Conservation (phyloP, 768 basidiomycete genomes). For the Amanita phalloides region DNA sequence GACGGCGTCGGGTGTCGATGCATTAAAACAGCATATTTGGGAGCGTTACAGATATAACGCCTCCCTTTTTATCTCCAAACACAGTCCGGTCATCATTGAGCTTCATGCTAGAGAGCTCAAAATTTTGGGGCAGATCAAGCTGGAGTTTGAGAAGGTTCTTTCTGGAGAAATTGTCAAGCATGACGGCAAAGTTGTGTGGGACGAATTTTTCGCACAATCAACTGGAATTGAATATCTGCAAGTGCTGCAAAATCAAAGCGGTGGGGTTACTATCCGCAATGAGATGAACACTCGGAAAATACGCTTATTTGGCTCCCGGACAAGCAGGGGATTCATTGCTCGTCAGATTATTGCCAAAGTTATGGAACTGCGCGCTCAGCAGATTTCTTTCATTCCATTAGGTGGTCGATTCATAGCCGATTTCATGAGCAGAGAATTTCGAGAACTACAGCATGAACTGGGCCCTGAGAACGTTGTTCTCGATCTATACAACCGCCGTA, state of each 20-base stretch:
- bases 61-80: constrained; percentile 15
- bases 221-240: constrained; percentile 35
- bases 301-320: constrained; percentile 41
- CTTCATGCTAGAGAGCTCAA: constrained; percentile 39
- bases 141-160: constrained; percentile 48
- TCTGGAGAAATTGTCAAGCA: constrained; percentile 48
- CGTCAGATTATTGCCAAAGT: constrained; percentile 37
- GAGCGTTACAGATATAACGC: constrained; percentile 14
- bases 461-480: constrained; percentile 49
- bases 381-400: constrained; percentile 34
- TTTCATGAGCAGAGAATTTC: constrained; percentile 37
- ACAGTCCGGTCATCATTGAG: constrained; percentile 25
- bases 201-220: constrained; percentile 41
- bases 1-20: constrained; percentile 32
- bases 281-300: constrained; percentile 33
- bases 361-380: constrained; percentile 28
- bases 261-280: constrained; percentile 31
- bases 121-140: constrained; percentile 44
- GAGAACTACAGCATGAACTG: constrained; percentile 32
- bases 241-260: constrained; percentile 25
- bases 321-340: constrained; percentile 28
- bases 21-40: constrained; percentile 28
- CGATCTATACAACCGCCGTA: constrained; percentile 27
- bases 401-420: constrained; percentile 31
- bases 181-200: constrained; percentile 50